Evolutionary conservation across 176 grass and related monocot species (phyloP).

Genomic region (Alloteropsis semialata): DNA sequence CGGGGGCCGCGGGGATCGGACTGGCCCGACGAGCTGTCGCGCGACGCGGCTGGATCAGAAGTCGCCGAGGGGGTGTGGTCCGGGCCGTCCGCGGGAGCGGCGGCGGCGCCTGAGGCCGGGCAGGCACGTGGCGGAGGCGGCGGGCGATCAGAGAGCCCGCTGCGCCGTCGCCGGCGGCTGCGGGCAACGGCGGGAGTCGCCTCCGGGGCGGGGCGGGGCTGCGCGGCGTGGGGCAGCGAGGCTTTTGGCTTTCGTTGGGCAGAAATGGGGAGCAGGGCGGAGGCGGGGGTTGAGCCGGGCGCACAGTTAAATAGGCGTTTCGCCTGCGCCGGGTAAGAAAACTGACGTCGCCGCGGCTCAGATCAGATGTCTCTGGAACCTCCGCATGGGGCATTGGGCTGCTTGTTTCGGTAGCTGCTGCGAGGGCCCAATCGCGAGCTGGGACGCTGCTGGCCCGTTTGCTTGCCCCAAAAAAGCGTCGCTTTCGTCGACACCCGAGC

Average conservation of each 20-base stretch:
- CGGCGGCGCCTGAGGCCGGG: neutral
- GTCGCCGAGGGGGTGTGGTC: neutral
- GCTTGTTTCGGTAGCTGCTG: neutral
- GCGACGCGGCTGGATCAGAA: constrained; percentile 29
- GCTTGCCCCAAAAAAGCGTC: neutral
- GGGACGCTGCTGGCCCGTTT: neutral
- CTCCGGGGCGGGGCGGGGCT: constrained; percentile 7
- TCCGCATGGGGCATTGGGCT: constrained; percentile 1
- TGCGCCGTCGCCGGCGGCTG: neutral
- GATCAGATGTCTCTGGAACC: constrained; percentile 24
- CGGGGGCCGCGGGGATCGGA: neutral
- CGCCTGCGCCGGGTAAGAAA: constrained; percentile 3
- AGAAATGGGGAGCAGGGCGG: neutral
- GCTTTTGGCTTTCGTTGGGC: constrained; percentile 12
- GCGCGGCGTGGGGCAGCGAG: neutral
- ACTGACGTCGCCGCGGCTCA: neutral
- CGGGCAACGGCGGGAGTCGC: neutral
- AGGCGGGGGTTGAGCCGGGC: neutral
- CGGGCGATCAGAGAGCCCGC: neutral
- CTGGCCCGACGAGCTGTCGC: constrained; percentile 15
- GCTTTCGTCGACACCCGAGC: neutral
- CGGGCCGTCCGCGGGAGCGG: neutral
- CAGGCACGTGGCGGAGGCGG: neutral
- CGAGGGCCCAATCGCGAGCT: neutral
- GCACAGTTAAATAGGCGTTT: constrained; percentile 29